Percentiles rank a stretch among this genome's conserved stretches.
These are phyloP conservation scores for Marchantia polymorpha DNA, from an alignment of 225 moss, liverwort and hornwort genomes.

Conservation along the genomic window DNA sequence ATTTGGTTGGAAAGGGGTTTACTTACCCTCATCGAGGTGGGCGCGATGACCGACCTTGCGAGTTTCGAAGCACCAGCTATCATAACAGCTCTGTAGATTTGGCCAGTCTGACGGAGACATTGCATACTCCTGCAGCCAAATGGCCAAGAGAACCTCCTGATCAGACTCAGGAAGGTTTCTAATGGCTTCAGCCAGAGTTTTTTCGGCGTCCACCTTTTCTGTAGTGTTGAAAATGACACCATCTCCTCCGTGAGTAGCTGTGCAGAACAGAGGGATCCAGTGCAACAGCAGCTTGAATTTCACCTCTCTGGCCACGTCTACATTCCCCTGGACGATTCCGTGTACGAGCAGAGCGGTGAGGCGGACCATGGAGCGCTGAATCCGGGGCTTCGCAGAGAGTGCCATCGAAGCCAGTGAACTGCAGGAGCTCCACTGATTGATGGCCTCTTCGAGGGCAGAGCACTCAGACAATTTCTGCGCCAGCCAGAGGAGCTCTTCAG, in stretches of 20 bases:
- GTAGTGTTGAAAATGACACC: constrained; percentile 59
- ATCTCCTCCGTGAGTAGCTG: constrained; percentile 79
- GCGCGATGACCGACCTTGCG: constrained; percentile 48
- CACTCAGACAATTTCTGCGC: constrained; percentile 54
- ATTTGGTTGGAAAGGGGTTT: not conserved
- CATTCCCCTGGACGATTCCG: constrained; percentile 35
- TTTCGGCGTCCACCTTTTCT: constrained; percentile 56
- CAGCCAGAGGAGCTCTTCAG: constrained; percentile 72
- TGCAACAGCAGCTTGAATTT: constrained; percentile 55
- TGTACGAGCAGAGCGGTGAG: constrained; percentile 46
- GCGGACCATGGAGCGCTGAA: constrained; percentile 66
- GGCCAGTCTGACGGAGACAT: constrained; percentile 78
- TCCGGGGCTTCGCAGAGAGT: constrained; percentile 49
- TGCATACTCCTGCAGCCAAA: constrained; percentile 77
- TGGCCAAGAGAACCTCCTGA: constrained; percentile 67
- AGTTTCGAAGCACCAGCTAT: constrained; percentile 52
- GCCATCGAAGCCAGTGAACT: constrained; percentile 52
- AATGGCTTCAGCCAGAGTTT: constrained; percentile 49
- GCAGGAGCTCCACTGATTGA: constrained; percentile 60
- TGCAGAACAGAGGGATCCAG: constrained; percentile 81
- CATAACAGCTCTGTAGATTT: constrained; percentile 64
- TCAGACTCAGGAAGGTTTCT: constrained; percentile 49
- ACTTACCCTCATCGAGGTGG: not conserved
- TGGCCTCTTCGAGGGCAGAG: constrained; percentile 54
- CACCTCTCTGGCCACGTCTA: constrained; percentile 42